Evolutionary conservation across 257 asterid species (phyloP).

Genomic region (Solanum medicagineum): DNA sequence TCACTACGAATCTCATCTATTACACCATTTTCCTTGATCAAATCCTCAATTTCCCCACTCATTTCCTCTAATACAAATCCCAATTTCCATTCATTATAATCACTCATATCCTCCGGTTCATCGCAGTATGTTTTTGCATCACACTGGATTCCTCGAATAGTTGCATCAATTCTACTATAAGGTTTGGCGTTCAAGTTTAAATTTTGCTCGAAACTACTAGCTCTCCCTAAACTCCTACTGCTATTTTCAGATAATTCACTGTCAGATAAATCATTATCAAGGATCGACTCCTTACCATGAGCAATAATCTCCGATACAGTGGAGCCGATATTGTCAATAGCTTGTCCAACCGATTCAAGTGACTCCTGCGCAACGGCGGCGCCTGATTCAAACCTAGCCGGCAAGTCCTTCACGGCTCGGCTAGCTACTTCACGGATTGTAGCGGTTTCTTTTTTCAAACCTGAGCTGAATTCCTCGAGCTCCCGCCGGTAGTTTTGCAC

Average conservation of each 20-base stretch:
- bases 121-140: slow-evolving; percentile 56
- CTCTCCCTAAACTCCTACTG: not conserved
- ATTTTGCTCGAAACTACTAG: slow-evolving; percentile 12
- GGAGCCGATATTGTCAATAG: slow-evolving; percentile 55
- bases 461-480: slow-evolving; percentile 65
- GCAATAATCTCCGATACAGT: slow-evolving; percentile 46
- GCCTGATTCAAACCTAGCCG: slow-evolving; percentile 67
- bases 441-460: slow-evolving; percentile 51
- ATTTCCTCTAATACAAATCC: slow-evolving; percentile 51
- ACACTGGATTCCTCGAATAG: slow-evolving; percentile 45
- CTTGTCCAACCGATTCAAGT: slow-evolving; percentile 77
- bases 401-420: slow-evolving; percentile 67
- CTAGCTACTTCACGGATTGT: slow-evolving; percentile 60
- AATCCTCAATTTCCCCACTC: slow-evolving; percentile 37
- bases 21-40: slow-evolving; percentile 33
- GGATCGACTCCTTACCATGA: slow-evolving; percentile 51
- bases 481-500: slow-evolving; percentile 65
- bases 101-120: slow-evolving; percentile 41
- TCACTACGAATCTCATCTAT: slow-evolving; percentile 48
- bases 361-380: slow-evolving; percentile 85
- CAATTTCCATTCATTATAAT: slow-evolving; percentile 47
- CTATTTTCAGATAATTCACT: slow-evolving; percentile 16
- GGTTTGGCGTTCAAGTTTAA: slow-evolving; percentile 28
- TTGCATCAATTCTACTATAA: slow-evolving; percentile 61
- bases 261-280: slow-evolving; percentile 14